These are phyloP conservation scores for Moniliophthora roreri DNA, from an alignment of 1,284 basidiomycete genomes.

Conservation along the genomic window DNA sequence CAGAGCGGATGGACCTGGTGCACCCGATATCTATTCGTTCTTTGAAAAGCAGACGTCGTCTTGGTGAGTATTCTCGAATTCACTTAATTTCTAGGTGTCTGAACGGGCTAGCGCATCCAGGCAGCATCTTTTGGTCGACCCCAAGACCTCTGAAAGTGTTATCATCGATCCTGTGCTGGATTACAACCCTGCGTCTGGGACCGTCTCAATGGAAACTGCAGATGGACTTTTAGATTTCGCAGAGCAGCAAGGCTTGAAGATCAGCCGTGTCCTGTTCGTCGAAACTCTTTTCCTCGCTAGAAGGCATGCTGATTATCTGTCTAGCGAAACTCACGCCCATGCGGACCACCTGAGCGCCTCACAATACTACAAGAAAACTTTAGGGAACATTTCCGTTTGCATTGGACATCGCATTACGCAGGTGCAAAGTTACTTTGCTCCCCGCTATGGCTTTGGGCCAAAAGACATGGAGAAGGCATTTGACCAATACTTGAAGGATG, in stretches of 20 bases:
- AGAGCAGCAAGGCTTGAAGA: conserved; percentile 27
- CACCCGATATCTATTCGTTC: conserved; percentile 20
- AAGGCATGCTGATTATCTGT: background rate
- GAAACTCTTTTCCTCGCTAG: too few relatives aligned
- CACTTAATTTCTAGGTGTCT: background rate
- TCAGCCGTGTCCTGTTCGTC: conserved; percentile 34
- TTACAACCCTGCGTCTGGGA: conserved; percentile 34
- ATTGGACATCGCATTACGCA: conserved; percentile 37
- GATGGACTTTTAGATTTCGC: conserved; percentile 35
- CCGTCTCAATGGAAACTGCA: conserved; percentile 33
- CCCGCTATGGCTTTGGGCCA: conserved; percentile 31
- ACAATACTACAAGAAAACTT: conserved; percentile 34
- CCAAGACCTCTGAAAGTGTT: conserved; percentile 28
- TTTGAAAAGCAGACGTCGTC: conserved; percentile 23
- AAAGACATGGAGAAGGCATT: conserved; percentile 29
- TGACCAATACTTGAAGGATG: conserved; percentile 36
- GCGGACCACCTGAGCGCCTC: conserved; percentile 41
- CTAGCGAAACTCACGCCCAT: conserved; percentile 41
- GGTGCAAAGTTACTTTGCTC: conserved; percentile 37
- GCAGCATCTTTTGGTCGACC: conserved; percentile 38
- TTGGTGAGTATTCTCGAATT: conserved; percentile 9
- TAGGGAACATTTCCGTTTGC: conserved; percentile 32
- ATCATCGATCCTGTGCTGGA: conserved; percentile 39
- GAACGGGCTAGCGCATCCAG: conserved; percentile 6
- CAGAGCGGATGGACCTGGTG: conserved; percentile 2